A percentile compares a stretch with the other conserved stretches of the same genome.
Evolutionary conservation across 1,284 basidiomycete genomes (phyloP).

Genomic region (Mycena sp.): DNA sequence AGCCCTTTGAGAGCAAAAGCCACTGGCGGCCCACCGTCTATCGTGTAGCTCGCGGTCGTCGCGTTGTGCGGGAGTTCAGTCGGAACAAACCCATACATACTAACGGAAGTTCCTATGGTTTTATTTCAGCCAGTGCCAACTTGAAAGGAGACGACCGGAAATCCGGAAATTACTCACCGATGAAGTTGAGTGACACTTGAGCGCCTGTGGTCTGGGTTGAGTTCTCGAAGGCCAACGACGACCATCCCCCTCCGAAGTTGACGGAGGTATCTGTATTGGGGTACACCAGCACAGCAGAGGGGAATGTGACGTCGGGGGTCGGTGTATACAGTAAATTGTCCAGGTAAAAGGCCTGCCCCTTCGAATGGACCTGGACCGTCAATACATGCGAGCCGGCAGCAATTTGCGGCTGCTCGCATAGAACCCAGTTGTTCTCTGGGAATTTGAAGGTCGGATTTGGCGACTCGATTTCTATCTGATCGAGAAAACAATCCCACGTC

Average conservation of each 20-base stretch:
- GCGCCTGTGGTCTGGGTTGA: conserved; percentile 22
- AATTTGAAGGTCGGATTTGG: conserved; percentile 21
- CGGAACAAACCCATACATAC: conserved; percentile 35
- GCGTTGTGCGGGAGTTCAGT: conserved; percentile 29
- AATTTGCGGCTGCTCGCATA: conserved; percentile 30
- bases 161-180: conserved; percentile 8
- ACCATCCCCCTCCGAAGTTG: conserved; percentile 26
- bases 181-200: conserved; percentile 26
- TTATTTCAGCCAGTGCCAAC: too few species aligned
- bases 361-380: conserved; percentile 30
- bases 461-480: conserved; percentile 24
- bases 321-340: conserved; percentile 34
- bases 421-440: conserved; percentile 36
- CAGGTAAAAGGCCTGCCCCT: conserved; percentile 37
- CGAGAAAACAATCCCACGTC: conserved; percentile 32
- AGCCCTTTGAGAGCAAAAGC: conserved; percentile 33
- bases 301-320: not conserved
- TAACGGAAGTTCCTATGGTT: conserved; percentile 29
- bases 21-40: conserved; percentile 34
- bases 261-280: conserved; percentile 18
- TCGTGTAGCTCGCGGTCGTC: conserved; percentile 33
- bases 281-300: conserved; percentile 21
- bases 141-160: not conserved
- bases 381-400: conserved; percentile 32
- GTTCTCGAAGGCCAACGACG: conserved; percentile 13